Conservation (phyloP, 371 early-diverging fungal genomes). For the Gilbertella persicaria region DNA sequence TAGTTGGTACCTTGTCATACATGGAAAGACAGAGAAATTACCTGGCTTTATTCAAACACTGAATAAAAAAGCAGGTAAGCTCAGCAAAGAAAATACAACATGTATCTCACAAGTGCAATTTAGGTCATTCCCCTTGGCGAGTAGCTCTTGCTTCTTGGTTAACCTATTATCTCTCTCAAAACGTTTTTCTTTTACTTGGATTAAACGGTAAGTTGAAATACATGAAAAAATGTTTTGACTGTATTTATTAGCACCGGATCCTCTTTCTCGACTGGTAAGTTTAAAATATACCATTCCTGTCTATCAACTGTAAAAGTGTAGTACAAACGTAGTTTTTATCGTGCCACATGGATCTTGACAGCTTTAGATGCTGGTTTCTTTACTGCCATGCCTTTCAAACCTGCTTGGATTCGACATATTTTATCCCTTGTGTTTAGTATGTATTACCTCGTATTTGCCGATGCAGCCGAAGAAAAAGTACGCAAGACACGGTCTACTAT, state of each 20-base stretch:
- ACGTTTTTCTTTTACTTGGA: slow-evolving; percentile 57
- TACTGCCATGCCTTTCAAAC: slow-evolving; percentile 85
- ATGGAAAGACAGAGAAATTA: slow-evolving; percentile 30
- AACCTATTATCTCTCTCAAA: slow-evolving; percentile 59
- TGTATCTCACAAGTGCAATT: slow-evolving; percentile 26
- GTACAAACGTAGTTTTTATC: slow-evolving; percentile 91
- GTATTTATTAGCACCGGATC: slow-evolving; percentile 62
- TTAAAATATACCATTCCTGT: too few relatives aligned
- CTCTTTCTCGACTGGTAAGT: slow-evolving; percentile 63
- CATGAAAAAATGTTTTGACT: background rate
- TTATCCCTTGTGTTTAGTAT: slow-evolving; percentile 75
- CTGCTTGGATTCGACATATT: slow-evolving; percentile 74
- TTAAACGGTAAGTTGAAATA: slow-evolving; percentile 51
- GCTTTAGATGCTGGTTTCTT: slow-evolving; percentile 95
- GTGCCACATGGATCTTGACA: slow-evolving; percentile 90
- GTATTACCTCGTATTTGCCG: slow-evolving; percentile 86
- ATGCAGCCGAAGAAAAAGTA: slow-evolving; percentile 85
- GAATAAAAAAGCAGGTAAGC: slow-evolving; percentile 31
- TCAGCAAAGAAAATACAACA: background rate
- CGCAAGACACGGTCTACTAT: slow-evolving; percentile 76
- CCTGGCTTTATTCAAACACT: slow-evolving; percentile 28
- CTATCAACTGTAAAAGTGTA: too few relatives aligned
- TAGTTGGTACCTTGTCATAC: slow-evolving; percentile 43
- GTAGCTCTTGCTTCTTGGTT: slow-evolving; percentile 73
- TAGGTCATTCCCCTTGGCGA: slow-evolving; percentile 74